Evolutionary conservation across 805 yeast species (phyloP), one percentile per base, ranked within the genome.

Genomic region (Allodekkera sacchari): DNA sequence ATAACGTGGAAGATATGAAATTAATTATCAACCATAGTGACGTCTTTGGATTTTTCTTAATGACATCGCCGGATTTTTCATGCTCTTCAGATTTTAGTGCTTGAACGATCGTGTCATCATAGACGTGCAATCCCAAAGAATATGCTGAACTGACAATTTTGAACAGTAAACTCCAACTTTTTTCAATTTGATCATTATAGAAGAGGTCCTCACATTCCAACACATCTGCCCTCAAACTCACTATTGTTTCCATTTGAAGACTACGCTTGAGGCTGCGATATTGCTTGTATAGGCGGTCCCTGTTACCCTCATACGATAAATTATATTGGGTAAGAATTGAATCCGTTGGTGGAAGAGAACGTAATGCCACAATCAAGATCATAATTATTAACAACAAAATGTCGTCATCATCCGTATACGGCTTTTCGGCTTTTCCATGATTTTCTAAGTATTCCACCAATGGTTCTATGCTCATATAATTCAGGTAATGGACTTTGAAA

Each of bases 1-100:
- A 68, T 13, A 67, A 42, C 22, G 67, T 68, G 2, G 71, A 67
- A n/a, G 65, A 54, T 17, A 66, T 51, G 36, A 64, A 60, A 38
- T 66, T 64, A 33, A 70, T 55, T 2, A 69, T 69, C 35, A 68
- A 65, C 74, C 75, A 71, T 5, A 68, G 56, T 27, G 70, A 60
- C 12, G 66, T 58, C 32, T 68, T 55, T 14, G 57, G 61, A 31
- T 63, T 62, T 11, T 44, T 41, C 30, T 39, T 40, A 5, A 55
- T 48, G 18, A 54, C 44, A 27, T 40, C 47, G 25, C 46, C 42
- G 14, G 53, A 47, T 17, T 42, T 41, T 25, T 57, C 59, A 28
- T 50, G 54, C n/a, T 53, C 57, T 27, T 48, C 53, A 13, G 38
- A 22, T 27, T 47, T 44, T 29, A 56, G 34, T n/a, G 53, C 43